phyloP scores from a whole-genome alignment of 2,329 filamentous ascomycete genomes.

The Arthrobotrys sphaeroides region DNA sequence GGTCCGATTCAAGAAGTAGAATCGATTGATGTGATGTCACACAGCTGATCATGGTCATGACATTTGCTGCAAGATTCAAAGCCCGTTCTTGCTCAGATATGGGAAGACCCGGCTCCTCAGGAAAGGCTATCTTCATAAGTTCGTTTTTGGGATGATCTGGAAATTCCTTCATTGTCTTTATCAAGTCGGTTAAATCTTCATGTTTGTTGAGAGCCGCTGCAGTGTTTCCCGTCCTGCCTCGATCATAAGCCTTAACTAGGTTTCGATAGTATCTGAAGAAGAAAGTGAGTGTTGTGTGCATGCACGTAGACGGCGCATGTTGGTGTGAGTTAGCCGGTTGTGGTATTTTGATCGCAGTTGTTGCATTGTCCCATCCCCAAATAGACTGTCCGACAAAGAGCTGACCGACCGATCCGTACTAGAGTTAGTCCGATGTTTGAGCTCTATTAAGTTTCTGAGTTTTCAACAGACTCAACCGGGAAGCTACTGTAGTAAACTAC shows the following conservation, averaged over 20 bases:
- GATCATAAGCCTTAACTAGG: constrained; percentile 41
- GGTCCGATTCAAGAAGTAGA: constrained; percentile 55
- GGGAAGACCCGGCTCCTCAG: neutral
- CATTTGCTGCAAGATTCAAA: constrained; percentile 56
- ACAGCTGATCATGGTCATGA: constrained; percentile 57
- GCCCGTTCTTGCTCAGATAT: constrained; percentile 54
- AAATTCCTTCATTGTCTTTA: constrained; percentile 53
- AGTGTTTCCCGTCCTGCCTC: constrained; percentile 16
- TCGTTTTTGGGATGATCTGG: constrained; percentile 45
- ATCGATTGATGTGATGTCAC: constrained; percentile 44
- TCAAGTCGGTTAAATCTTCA: constrained; percentile 55
- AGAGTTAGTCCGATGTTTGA: no score
- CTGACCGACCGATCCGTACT: no score
- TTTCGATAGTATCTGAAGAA: constrained; percentile 56
- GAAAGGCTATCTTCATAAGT: constrained; percentile 51
- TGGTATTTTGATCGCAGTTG: neutral
- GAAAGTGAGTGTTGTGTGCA: constrained; percentile 43
- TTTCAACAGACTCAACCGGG: no score
- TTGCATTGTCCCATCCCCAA: neutral
- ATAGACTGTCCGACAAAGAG: neutral
- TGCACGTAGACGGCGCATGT: constrained; percentile 21
- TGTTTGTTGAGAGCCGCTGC: constrained; percentile 51
- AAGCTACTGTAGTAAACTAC: no score
- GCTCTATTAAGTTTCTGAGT: no score
- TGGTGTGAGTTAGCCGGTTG: neutral